These are phyloP conservation scores for Triangularia setosa DNA, from an alignment of 2,329 filamentous ascomycete genomes.

Conservation along the genomic window DNA sequence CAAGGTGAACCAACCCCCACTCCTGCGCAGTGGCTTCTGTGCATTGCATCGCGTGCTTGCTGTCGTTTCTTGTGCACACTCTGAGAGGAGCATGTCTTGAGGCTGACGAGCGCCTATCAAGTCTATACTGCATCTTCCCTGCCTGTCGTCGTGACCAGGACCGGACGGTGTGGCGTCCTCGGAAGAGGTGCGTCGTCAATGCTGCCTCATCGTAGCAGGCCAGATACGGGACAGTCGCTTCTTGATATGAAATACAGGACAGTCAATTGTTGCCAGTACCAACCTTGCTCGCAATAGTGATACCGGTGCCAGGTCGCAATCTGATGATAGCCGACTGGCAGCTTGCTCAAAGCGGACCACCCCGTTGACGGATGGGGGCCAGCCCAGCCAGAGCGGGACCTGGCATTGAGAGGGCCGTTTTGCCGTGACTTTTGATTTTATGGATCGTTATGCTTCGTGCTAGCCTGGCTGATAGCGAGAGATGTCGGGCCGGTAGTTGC, in stretches of 20 bases:
- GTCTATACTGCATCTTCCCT: background rate
- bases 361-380: background rate
- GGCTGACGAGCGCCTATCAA: background rate
- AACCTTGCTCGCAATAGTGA: background rate
- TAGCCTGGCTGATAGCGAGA: background rate
- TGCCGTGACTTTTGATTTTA: background rate
- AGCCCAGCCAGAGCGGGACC: background rate
- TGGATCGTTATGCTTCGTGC: background rate
- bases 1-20: conserved; percentile 14
- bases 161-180: background rate
- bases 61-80: background rate
- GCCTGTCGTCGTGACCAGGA: background rate
- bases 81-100: background rate
- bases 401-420: background rate
- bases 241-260: background rate
- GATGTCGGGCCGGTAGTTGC: background rate
- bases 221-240: background rate
- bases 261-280: too few species aligned
- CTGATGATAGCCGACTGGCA: background rate
- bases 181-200: background rate
- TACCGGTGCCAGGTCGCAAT: background rate
- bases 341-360: background rate
- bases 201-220: too few species aligned
- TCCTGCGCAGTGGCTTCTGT: conserved; percentile 7
- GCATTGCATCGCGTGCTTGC: conserved; percentile 14